Evolutionary conservation across 345 rosid species (phyloP).

Genomic region (Eucalyptus marginata): DNA sequence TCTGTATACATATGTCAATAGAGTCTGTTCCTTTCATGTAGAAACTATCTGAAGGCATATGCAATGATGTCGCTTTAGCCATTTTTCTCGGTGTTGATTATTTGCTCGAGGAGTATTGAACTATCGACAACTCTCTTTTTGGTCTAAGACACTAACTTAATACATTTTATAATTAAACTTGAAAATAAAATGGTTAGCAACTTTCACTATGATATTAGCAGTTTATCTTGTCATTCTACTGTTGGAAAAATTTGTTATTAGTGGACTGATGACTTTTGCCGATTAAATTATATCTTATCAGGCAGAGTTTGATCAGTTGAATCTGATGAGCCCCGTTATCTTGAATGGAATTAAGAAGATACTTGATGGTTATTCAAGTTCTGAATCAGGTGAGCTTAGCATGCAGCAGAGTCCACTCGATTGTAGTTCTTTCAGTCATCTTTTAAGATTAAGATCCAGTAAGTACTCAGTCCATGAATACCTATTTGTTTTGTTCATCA

Average conservation of each 20-base stretch:
- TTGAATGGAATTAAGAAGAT: constrained; percentile 65
- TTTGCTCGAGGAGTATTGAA: background rate
- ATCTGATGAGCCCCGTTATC: constrained; percentile 81
- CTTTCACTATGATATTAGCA: too few species aligned
- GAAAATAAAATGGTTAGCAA: background rate
- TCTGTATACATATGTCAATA: background rate
- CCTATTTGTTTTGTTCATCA: constrained; percentile 7
- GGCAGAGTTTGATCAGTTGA: constrained; percentile 77
- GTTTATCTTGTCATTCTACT: background rate
- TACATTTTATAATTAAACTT: too few species aligned
- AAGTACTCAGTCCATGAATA: background rate
- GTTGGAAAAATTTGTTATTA: background rate
- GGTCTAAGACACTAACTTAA: background rate
- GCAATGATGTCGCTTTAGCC: background rate
- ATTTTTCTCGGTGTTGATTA: background rate
- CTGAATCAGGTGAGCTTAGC: constrained; percentile 56
- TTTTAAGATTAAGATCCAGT: background rate
- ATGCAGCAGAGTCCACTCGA: background rate
- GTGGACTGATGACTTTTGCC: background rate
- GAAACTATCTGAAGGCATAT: background rate
- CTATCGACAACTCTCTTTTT: background rate
- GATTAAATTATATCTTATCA: background rate
- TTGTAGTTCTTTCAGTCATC: background rate
- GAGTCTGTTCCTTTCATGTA: background rate
- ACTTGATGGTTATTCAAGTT: constrained; percentile 64